Evolutionary conservation across 495 filamentous ascomycete genomes (phyloP), one percentile per base, ranked within the genome.

Genomic region (Trichodelitschia bisporula): DNA sequence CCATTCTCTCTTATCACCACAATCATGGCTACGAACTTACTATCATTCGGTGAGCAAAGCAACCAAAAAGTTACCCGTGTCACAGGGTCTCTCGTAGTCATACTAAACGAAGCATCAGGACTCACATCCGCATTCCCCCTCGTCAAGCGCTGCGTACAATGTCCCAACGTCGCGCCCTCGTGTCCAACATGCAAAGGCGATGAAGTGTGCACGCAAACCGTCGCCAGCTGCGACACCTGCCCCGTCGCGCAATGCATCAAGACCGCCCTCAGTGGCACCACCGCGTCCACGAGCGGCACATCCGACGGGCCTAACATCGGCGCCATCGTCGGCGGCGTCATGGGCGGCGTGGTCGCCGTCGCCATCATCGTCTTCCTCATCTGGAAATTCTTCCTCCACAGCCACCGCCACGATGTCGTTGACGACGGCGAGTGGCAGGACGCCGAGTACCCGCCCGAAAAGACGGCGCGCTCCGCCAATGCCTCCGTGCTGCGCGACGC

Each of bases 311-410:
- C 69, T 13, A 73, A 78, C 35, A 60, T 71, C 1, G 77, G 77
- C 21, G 73, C 79, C 18, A 86, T 92, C 38, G 73, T 75, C 12
- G 78, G 77, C 42, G 77, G 82, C 34, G 77, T 89, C 17, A 50
- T 91, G 19, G 79, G 77, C 34, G 80, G 75, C 40, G 40, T 91
- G 2, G 61, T 58, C 11, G 59, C 61, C 9, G 56, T 92, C 18
- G 73, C 58, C 14, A 44, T 77, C 15, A 41, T 82, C 19, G 74
- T 69, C 4, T 89, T 73, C 39, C 46, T 92, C 23, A 58, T 93
- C 4, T 95, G 77, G 71, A 75, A 66, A 47, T 83, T 76, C 48
- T 77, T 72, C 42, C 73, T 91, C 40, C 82, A 78, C 56, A 72
- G 67, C 40, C 66, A 69, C 51, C 66, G 79, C 46, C 55, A 68